Base-by-base conservation (phyloP, 2,329 filamentous ascomycete species). In the Cladosporium sp. region DNA sequence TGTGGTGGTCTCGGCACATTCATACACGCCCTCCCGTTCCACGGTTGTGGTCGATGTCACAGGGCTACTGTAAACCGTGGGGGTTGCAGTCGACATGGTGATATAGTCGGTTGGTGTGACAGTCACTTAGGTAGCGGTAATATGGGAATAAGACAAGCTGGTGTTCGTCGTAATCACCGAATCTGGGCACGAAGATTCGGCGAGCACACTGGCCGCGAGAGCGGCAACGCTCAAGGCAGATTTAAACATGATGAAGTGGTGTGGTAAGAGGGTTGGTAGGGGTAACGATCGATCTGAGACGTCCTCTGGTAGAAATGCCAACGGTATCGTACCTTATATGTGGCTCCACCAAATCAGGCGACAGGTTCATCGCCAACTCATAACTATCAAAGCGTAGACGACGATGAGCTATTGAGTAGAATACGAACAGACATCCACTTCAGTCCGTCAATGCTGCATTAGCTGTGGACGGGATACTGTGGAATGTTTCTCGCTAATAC, bases 391-490 rank as follows among this genome's bases (percentile, higher is more conserved):
- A 40, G 35, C 35, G 16, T 37, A 40, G 35, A 18, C 35, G 16
- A 7, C 7, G 35, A 40, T 18, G 35, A 18, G 35, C 35, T 16
- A 18, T 40, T 28, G n/a, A 26, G 31, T 58, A 31, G 55, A 58
- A 58, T 58, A 58, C 55, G 55, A 58, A 28, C 55, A 58, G 28
- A 37, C 26, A 23, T 37, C 55, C 55, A 58, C 55, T n/a, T 40
- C 26, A n/a, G 5, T 10, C 18, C 7, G 31, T 16, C 23, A 11
- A 53, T 29, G 23, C 23, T 53, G 50, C 26, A 53, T 12, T 29
- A 29, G 50, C 16, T 26, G 46, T 21, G 16, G 11, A 18, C 50
- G 26, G 26, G 26, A 12, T 12, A 18, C 23, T 53, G 5, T 28
- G n/a, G 26, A n/a, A 53, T 53, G 26, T 26, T 31, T 12, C 23